A percentile compares a stretch with the other conserved stretches of the same genome.
Conservation (phyloP, 352 stramenopile genomes). For the Phytophthora syringae region DNA sequence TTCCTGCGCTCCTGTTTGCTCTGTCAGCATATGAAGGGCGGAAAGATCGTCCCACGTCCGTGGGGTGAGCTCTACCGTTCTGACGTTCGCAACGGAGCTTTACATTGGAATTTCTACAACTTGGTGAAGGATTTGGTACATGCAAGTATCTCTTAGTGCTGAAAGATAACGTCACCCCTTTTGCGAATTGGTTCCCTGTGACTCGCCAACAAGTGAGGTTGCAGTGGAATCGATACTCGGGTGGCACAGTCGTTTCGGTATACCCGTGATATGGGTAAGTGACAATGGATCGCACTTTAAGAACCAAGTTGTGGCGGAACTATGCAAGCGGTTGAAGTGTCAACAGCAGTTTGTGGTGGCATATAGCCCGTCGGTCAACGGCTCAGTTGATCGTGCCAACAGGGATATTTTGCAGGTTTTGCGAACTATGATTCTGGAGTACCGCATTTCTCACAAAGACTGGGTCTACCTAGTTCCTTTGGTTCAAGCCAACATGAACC, state of each 20-base stretch:
- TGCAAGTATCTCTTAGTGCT: slow-evolving; percentile 34
- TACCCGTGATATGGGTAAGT: slow-evolving; percentile 25
- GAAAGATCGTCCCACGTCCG: slow-evolving; percentile 1
- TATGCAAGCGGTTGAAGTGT: slow-evolving; percentile 29
- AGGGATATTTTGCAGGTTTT: slow-evolving; percentile 26
- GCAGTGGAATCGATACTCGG: slow-evolving; percentile 24
- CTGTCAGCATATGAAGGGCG: slow-evolving; percentile 11
- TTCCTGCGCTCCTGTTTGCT: slow-evolving; percentile 12
- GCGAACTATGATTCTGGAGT: slow-evolving; percentile 19
- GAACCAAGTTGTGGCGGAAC: slow-evolving; percentile 24
- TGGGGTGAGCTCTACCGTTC: slow-evolving; percentile 3
- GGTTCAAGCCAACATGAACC: slow-evolving; percentile 19
- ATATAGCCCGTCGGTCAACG: slow-evolving; percentile 40
- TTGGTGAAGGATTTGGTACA: slow-evolving; percentile 5
- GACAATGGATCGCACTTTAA: slow-evolving; percentile 43
- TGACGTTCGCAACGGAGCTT: slow-evolving; percentile 6
- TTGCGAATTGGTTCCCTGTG: slow-evolving; percentile 30
- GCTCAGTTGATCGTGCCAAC: slow-evolving; percentile 39
- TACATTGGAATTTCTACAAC: slow-evolving; percentile 5
- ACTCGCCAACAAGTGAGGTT: slow-evolving; percentile 15
- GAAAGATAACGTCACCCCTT: slow-evolving; percentile 37
- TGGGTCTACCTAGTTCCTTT: slow-evolving; percentile 16
- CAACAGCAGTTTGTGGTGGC: slow-evolving; percentile 30
- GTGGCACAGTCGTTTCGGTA: slow-evolving; percentile 34
- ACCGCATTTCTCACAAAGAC: slow-evolving; percentile 8